Percentiles rank a stretch among this genome's conserved stretches.
Conservation (phyloP, 139 green algal genomes). For the Chlorella ohadii region DNA sequence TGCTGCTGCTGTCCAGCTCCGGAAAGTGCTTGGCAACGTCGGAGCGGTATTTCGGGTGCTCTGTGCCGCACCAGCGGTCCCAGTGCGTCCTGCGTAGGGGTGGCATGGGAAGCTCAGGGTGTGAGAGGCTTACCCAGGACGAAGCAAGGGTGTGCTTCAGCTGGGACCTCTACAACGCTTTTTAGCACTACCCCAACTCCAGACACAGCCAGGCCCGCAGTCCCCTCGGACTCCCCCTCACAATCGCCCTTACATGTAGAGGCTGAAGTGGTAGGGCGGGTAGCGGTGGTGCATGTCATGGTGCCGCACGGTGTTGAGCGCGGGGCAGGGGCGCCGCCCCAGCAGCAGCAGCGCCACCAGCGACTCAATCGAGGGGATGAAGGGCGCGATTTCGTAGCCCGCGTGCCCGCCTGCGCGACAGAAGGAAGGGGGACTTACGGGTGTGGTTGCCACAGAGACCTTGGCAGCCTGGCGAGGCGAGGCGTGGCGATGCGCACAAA, state of each 20-base stretch:
- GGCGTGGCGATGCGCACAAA: too few species aligned
- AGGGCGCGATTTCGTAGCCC: conserved; percentile 89
- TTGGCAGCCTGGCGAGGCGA: too few species aligned
- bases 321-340: neutral
- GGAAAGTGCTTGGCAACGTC: conserved; percentile 25
- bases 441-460: too few species aligned
- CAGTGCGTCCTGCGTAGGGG: conserved; percentile 72
- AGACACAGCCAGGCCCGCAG: too few species aligned
- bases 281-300: conserved; percentile 93
- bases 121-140: too few species aligned
- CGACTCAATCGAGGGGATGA: conserved; percentile 76
- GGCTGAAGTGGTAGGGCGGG: conserved; percentile 81
- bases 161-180: too few species aligned
- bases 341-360: conserved; percentile 20
- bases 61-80: conserved; percentile 76
- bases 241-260: conserved; percentile 74
- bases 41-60: conserved; percentile 74
- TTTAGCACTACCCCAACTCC: too few species aligned
- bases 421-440: neutral
- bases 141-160: too few species aligned
- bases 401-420: conserved; percentile 76
- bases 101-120: too few species aligned
- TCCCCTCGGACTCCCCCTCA: too few species aligned
- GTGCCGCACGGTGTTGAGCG: conserved; percentile 84
- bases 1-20: neutral